These are phyloP conservation scores for Fusarium drepaniforme DNA, from an alignment of 2,329 filamentous ascomycete species.

Conservation along the genomic window DNA sequence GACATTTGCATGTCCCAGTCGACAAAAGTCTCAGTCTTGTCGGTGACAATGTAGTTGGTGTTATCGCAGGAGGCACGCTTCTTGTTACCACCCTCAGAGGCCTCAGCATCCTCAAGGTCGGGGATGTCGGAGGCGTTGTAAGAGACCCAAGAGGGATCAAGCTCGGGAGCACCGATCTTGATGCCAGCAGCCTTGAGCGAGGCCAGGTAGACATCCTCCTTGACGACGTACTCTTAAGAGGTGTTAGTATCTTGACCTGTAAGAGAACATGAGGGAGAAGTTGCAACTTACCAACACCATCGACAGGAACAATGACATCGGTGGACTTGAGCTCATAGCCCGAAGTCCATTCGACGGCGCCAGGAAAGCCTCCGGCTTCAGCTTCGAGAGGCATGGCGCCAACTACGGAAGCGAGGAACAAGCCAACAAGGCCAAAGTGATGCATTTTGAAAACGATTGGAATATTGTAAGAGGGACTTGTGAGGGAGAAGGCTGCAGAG, in stretches of 20 bases:
- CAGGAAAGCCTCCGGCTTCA: background rate
- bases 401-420: constrained; percentile 3
- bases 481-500: background rate
- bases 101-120: background rate
- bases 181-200: background rate
- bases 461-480: background rate
- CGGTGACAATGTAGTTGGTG: constrained; percentile 17
- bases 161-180: background rate
- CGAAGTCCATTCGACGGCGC: background rate
- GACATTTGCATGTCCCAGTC: constrained; percentile 29
- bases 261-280: background rate
- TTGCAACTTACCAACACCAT: background rate
- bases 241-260: background rate
- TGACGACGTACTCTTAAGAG: background rate
- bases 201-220: background rate
- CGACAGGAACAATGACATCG: background rate
- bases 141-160: constrained; percentile 2
- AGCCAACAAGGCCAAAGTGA: constrained; percentile 5
- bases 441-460: constrained; percentile 2
- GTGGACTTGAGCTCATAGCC: background rate
- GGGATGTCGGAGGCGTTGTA: background rate
- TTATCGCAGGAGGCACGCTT: constrained; percentile 1
- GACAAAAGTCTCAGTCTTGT: constrained; percentile 18
- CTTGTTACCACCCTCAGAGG: background rate
- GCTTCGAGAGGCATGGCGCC: background rate